Conservation (phyloP, 345 rosid species). For the Citrus cavaleriei region DNA sequence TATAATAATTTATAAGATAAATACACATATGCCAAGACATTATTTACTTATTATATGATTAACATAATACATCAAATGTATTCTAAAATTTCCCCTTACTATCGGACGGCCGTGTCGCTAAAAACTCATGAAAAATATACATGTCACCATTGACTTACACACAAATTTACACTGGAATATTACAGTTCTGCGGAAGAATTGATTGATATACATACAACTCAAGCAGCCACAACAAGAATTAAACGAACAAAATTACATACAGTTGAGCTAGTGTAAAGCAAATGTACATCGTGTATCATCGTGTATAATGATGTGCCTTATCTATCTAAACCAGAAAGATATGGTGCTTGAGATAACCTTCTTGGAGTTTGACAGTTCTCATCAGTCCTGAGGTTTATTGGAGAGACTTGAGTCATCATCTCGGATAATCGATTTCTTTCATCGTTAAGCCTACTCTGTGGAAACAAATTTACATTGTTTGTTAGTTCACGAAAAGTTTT, state of each 20-base stretch:
- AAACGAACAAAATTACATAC: neutral
- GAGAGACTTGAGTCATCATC: conserved; percentile 45
- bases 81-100: too few species aligned
- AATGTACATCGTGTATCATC: neutral
- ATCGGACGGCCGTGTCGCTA: neutral
- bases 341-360: conserved; percentile 40
- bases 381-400: conserved; percentile 34
- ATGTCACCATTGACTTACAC: neutral
- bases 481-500: conserved; percentile 3
- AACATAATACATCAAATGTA: too few species aligned
- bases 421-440: conserved; percentile 56
- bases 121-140: neutral
- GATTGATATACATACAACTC: neutral
- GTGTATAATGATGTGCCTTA: neutral
- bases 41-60: too few species aligned
- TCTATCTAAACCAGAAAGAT: conserved; percentile 54
- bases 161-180: neutral
- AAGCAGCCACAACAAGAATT: neutral
- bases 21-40: too few species aligned
- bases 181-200: neutral
- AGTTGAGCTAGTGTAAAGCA: neutral
- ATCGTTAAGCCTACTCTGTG: conserved; percentile 42
- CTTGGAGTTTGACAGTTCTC: conserved; percentile 50
- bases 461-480: neutral
- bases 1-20: too few species aligned